Percentiles rank a stretch among this genome's conserved stretches.
phyloP scores from a whole-genome alignment of 2,329 filamentous ascomycete species.

The Colletotrichum sp. region DNA sequence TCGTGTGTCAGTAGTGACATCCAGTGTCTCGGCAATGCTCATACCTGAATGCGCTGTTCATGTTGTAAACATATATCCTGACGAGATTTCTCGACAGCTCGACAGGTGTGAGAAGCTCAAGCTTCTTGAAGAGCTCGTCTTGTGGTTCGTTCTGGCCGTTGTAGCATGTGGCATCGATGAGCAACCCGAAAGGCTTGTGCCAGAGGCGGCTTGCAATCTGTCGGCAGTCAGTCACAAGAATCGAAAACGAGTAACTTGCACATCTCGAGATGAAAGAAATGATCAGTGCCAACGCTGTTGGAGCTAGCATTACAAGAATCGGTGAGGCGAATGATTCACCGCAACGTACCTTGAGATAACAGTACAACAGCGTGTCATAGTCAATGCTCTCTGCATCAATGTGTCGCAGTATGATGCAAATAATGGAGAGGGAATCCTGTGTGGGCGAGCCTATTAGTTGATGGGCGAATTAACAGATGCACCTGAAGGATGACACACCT shows the following conservation, averaged over 20 bases:
- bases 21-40: slow-evolving; percentile 10
- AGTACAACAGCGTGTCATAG: slow-evolving; percentile 70
- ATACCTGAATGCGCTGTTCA: slow-evolving; percentile 72
- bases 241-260: neutral
- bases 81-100: slow-evolving; percentile 65
- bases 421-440: slow-evolving; percentile 70
- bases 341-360: slow-evolving; percentile 65
- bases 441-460: neutral
- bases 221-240: neutral
- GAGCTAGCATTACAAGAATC: neutral
- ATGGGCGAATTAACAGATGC: neutral
- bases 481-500: slow-evolving; percentile 44
- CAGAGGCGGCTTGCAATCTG: slow-evolving; percentile 73
- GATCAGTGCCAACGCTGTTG: neutral
- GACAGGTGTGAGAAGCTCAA: slow-evolving; percentile 66
- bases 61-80: slow-evolving; percentile 73
- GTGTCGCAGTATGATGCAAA: slow-evolving; percentile 71
- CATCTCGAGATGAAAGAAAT: neutral
- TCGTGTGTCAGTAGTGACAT: neutral
- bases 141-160: slow-evolving; percentile 70
- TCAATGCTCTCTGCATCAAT: slow-evolving; percentile 71
- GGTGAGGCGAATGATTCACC: neutral
- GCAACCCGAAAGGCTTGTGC: slow-evolving; percentile 71
- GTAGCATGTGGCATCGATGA: slow-evolving; percentile 75
- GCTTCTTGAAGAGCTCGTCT: slow-evolving; percentile 68